These are phyloP conservation scores for Zymoseptoria passerinii DNA, from an alignment of 2,329 filamentous ascomycete species.

Conservation along the genomic window DNA sequence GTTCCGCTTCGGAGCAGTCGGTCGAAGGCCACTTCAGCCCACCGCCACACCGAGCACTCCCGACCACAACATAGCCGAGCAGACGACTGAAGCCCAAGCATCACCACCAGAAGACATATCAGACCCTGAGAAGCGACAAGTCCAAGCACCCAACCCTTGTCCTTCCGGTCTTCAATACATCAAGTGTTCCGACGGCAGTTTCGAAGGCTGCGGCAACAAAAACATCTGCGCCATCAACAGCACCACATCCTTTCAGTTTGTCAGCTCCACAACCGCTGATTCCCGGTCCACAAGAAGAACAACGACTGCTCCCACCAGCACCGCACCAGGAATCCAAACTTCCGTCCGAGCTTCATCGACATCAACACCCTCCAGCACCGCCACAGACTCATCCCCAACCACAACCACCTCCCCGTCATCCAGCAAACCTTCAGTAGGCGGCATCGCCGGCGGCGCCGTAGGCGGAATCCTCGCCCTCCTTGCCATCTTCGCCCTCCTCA, in stretches of 20 bases:
- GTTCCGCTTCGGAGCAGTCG: not conserved
- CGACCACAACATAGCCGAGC: not conserved
- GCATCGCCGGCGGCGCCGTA: constrained; percentile 35
- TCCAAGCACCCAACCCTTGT: not conserved
- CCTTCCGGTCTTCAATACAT: not conserved
- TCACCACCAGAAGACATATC: not conserved
- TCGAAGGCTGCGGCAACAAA: not conserved
- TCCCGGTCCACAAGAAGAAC: not conserved
- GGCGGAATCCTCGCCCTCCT: constrained; percentile 31
- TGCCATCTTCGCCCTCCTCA: constrained; percentile 18
- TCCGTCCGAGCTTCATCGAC: not conserved
- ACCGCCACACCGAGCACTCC: not conserved
- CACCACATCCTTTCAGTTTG: not conserved
- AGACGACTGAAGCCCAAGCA: not conserved
- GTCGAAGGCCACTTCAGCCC: too few species aligned
- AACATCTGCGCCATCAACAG: not conserved
- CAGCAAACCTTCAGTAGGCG: constrained; percentile 12
- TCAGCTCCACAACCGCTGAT: not conserved
- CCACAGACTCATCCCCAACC: not conserved
- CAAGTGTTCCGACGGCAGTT: not conserved
- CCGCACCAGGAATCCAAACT: not conserved
- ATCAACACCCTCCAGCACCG: not conserved
- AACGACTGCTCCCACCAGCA: not conserved
- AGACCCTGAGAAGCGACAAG: not conserved
- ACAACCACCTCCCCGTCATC: too few species aligned